Evolutionary conservation across 805 yeast genomes (phyloP).

Genomic region (Spathaspora boniae): DNA sequence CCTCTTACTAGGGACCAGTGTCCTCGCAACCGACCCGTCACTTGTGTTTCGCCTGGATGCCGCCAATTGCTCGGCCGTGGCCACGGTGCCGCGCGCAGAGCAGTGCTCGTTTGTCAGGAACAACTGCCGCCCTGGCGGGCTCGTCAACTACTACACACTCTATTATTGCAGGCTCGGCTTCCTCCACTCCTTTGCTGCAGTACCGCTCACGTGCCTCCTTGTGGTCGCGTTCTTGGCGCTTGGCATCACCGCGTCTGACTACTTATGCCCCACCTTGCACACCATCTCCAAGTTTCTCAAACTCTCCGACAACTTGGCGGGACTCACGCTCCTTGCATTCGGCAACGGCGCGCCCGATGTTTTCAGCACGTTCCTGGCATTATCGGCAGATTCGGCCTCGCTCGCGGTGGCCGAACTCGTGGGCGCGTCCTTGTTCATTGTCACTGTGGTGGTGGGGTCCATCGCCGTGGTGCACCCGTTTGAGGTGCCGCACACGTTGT

Average conservation of each 20-base stretch:
- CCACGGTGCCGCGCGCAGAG: slow-evolving; percentile 14
- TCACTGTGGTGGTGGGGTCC: slow-evolving; percentile 75
- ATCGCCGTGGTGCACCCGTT: slow-evolving; percentile 70
- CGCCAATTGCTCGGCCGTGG: slow-evolving; percentile 2
- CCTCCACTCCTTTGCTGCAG: slow-evolving; percentile 11
- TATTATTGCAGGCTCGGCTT: slow-evolving; percentile 26
- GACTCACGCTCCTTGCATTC: slow-evolving; percentile 81
- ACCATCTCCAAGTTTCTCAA: slow-evolving; percentile 58
- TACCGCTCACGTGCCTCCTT: slow-evolving; percentile 20
- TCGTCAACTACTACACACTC: slow-evolving; percentile 32
- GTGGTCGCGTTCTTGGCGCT: slow-evolving; percentile 54
- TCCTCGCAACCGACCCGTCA: too few relatives aligned
- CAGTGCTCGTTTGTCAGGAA: slow-evolving; percentile 36
- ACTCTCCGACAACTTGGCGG: slow-evolving; percentile 75
- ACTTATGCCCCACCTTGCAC: slow-evolving; percentile 73
- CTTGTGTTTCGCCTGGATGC: background rate
- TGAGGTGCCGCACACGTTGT: slow-evolving; percentile 48
- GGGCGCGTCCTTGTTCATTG: slow-evolving; percentile 84
- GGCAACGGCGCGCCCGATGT: slow-evolving; percentile 95
- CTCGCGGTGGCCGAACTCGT: slow-evolving; percentile 87
- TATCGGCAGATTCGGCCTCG: slow-evolving; percentile 65
- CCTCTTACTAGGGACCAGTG: too few relatives aligned
- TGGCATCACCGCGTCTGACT: slow-evolving; percentile 81
- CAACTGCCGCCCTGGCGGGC: slow-evolving; percentile 27
- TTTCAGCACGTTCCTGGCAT: slow-evolving; percentile 77